These are phyloP conservation scores for Oryza longistaminata DNA, from an alignment of 176 grass and related monocot genomes.

Conservation along the genomic window DNA sequence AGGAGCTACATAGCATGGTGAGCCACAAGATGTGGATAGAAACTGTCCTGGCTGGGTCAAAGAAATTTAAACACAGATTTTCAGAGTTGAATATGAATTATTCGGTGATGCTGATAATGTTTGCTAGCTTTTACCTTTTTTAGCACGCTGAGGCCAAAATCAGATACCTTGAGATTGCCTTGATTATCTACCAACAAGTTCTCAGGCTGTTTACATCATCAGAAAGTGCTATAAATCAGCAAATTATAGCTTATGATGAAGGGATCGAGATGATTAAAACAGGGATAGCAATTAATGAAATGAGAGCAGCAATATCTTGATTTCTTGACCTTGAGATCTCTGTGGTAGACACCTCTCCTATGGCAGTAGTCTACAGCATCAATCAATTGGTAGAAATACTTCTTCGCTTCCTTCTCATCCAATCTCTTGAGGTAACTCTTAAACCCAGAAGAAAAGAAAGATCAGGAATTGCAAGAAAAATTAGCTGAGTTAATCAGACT, in stretches of 20 bases:
- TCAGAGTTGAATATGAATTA: not conserved
- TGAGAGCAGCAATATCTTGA: not conserved
- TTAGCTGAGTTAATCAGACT: not conserved
- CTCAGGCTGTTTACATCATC: conserved; percentile 56
- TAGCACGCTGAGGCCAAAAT: conserved; percentile 70
- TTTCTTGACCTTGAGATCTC: conserved; percentile 74
- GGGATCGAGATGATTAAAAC: not conserved
- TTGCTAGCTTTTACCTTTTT: conserved; percentile 36
- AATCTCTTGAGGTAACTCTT: conserved; percentile 59
- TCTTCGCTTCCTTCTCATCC: conserved; percentile 63
- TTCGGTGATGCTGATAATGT: not conserved
- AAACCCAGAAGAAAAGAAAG: not conserved
- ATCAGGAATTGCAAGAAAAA: conserved; percentile 17
- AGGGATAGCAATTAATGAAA: not conserved
- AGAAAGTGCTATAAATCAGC: conserved; percentile 26
- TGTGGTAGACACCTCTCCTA: conserved; percentile 61
- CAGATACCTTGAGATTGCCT: conserved; percentile 68
- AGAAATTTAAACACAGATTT: not conserved
- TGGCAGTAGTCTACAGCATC: conserved; percentile 84
- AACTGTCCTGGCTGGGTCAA: conserved; percentile 58
- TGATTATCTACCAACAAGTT: conserved; percentile 73
- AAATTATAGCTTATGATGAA: not conserved
- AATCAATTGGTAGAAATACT: conserved; percentile 82
- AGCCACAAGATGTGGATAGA: conserved; percentile 69
- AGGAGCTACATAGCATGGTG: conserved; percentile 74